Evolutionary conservation across 805 yeast genomes (phyloP).

Genomic region (Ogataea nonfermentans): DNA sequence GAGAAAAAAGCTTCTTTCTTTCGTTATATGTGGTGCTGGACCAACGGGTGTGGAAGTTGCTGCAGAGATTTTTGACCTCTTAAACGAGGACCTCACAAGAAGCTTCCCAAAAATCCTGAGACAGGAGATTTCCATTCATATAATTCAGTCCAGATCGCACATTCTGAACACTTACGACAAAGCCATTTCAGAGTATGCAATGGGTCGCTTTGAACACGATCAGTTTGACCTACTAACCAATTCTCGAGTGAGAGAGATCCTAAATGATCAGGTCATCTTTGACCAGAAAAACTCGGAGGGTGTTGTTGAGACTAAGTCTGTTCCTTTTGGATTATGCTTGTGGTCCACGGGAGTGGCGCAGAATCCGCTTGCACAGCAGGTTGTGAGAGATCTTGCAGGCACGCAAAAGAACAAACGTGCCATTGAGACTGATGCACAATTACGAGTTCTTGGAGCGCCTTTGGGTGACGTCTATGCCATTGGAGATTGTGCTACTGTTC

Average conservation of each 20-base stretch:
- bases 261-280: slow-evolving; percentile 57
- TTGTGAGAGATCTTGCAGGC: slow-evolving; percentile 46
- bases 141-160: slow-evolving; percentile 66
- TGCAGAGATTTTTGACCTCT: slow-evolving; percentile 64
- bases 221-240: slow-evolving; percentile 61
- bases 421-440: slow-evolving; percentile 73
- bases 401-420: slow-evolving; percentile 63
- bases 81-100: slow-evolving; percentile 61
- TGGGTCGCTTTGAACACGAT: slow-evolving; percentile 60
- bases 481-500: slow-evolving; percentile 69
- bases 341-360: slow-evolving; percentile 80
- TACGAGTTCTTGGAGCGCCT: slow-evolving; percentile 68
- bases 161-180: slow-evolving; percentile 69
- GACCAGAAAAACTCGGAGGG: slow-evolving; percentile 45
- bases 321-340: slow-evolving; percentile 66
- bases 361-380: slow-evolving; percentile 56
- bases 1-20: slow-evolving; percentile 56
- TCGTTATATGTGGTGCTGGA: slow-evolving; percentile 73
- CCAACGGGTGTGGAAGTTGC: slow-evolving; percentile 77
- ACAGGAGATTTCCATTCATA: slow-evolving; percentile 64
- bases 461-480: slow-evolving; percentile 67
- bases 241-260: slow-evolving; percentile 59
- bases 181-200: slow-evolving; percentile 61
- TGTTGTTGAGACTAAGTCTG: slow-evolving; percentile 42
- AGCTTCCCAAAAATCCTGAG: slow-evolving; percentile 58